Evolutionary conservation across 257 asterid species (phyloP).

Genomic region (Agastache rugosa): DNA sequence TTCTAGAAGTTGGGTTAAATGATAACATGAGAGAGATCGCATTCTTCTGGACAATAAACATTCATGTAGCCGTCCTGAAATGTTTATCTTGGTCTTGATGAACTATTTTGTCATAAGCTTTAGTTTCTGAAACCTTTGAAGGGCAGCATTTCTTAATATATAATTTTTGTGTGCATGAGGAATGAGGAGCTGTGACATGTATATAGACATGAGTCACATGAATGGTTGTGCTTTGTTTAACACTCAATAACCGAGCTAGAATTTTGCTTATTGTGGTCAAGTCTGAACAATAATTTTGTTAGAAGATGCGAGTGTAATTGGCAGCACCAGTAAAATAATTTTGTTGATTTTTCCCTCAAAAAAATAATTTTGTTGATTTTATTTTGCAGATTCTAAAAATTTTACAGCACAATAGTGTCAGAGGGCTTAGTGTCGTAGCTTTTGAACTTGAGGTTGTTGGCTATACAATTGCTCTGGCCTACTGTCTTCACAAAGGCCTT

Average conservation of each 20-base stretch:
- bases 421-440: constrained; percentile 90
- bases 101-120: constrained; percentile 1
- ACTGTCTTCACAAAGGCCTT: constrained; percentile 96
- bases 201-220: not conserved
- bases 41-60: too few species aligned
- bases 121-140: not conserved
- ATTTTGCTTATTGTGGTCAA: not conserved
- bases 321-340: not conserved
- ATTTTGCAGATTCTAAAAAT: constrained; percentile 81
- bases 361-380: constrained; percentile 22
- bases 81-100: not conserved
- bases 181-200: not conserved
- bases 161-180: not conserved
- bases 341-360: not conserved
- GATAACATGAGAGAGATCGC: too few species aligned
- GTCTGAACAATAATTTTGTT: not conserved
- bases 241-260: not conserved
- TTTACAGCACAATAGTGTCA: constrained; percentile 68
- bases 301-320: constrained; percentile 15
- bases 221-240: constrained; percentile 5
- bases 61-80: too few species aligned
- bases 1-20: too few species aligned
- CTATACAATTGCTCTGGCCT: constrained; percentile 96
- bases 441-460: constrained; percentile 95
- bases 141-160: not conserved